Base-by-base conservation (phyloP, 495 filamentous ascomycete species). In the Pseudoneurospora amorphoporcata region DNA sequence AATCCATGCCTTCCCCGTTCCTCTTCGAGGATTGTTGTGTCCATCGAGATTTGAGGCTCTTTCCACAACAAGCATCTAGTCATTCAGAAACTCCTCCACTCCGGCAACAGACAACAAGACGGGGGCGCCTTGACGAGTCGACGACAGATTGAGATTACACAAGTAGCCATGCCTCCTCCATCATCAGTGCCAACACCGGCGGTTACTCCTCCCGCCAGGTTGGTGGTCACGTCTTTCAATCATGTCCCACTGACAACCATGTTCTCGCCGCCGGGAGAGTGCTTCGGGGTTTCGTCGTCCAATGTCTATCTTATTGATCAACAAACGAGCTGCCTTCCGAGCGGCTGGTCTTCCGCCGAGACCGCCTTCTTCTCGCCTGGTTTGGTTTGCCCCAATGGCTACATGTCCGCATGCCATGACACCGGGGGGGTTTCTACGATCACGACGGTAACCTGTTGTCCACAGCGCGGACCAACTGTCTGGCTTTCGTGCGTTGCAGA, bases 401-500 rank as follows among this genome's bases (percentile, higher is more conserved):
- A 79, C 69, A 74, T 58, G 68, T 70, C 38, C 19, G 77, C 77
- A 3, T 79, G 78, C 47, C 70, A 71, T 12, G 70, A 76, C 40
- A 73, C 43, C 41, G 68, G 47, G 4, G 73, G 74, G 1, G 74
- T 75, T 14, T 29, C n/a, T 23, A 72, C 70, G 38, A 75, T 79
- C 71, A 77, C 77, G 8, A 80, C 78, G 4, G 73, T 80, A 14
- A 77, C 77, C 3, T 79, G 78, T 53, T 80, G 76, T 53, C 78
- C 76, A 9, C n/a, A 61, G 14, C 41, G 45, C 61, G 35, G 69
- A 12, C 70, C 38, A 47, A 43, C 53, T 69, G 58, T 77, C 16
- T 69, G 69, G 0, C 58, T 80, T 2, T 53, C 35, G 1, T 80
- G 77, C 58, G 74, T 75, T 42, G 53, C 12, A 16, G 69, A 75